Evolutionary conservation across 345 rosid species (phyloP).

Genomic region (Reutealis trisperma): DNA sequence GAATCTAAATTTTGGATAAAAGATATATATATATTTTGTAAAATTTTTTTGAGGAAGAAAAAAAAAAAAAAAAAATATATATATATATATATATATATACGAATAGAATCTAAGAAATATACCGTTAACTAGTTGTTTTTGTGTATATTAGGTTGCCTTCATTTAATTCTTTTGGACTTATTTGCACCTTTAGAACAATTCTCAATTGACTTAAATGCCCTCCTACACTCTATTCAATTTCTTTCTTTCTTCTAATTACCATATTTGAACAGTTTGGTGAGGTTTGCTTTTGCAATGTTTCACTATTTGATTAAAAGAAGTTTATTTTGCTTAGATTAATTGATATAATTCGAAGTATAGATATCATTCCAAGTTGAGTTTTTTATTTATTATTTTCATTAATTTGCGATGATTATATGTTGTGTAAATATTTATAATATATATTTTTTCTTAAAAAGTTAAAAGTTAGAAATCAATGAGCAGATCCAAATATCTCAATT

Average conservation of each 20-base stretch:
- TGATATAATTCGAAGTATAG: too few relatives aligned
- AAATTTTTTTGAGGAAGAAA: too few relatives aligned
- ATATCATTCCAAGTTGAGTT: too few relatives aligned
- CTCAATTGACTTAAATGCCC: conserved; percentile 8
- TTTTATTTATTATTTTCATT: too few relatives aligned
- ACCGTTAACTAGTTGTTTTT: conserved; percentile 25
- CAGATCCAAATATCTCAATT: too few relatives aligned
- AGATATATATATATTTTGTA: too few relatives aligned
- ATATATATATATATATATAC: background rate
- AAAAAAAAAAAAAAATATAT: too few relatives aligned
- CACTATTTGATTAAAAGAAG: background rate
- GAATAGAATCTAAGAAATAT: conserved; percentile 17
- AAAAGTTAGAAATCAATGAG: too few relatives aligned
- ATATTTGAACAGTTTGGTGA: background rate
- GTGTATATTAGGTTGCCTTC: conserved; percentile 2
- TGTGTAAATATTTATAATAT: too few relatives aligned
- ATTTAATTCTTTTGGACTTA: background rate
- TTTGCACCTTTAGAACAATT: background rate
- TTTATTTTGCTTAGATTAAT: background rate
- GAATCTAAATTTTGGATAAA: too few relatives aligned
- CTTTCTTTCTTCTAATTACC: background rate
- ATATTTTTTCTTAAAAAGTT: too few relatives aligned
- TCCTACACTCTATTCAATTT: background rate
- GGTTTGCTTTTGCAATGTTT: conserved; percentile 10
- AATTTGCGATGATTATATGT: too few relatives aligned